Conservation (phyloP, 805 yeast genomes). For the Lachancea dasiensis region DNA sequence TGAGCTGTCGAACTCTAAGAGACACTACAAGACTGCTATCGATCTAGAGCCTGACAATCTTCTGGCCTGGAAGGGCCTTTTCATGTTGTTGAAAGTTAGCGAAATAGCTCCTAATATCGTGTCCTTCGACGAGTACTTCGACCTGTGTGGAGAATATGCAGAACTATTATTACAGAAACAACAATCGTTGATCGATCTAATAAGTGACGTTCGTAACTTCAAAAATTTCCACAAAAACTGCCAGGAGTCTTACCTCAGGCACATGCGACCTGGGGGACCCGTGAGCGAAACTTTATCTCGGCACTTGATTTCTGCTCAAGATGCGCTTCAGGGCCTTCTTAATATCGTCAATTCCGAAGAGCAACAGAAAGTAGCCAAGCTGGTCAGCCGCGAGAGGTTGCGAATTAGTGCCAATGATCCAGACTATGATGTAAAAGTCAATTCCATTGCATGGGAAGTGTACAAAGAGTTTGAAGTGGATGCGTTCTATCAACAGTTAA, state of each 20-base stretch:
- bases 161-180: conserved; percentile 38
- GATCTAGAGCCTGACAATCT: conserved; percentile 44
- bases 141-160: conserved; percentile 41
- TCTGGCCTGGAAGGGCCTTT: conserved; percentile 78
- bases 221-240: conserved; percentile 36
- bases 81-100: conserved; percentile 36
- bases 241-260: conserved; percentile 43
- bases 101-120: conserved; percentile 34
- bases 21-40: conserved; percentile 45
- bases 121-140: conserved; percentile 38
- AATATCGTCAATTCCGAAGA: conserved; percentile 39
- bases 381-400: conserved; percentile 43
- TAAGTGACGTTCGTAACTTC: conserved; percentile 43
- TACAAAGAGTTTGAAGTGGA: conserved; percentile 49
- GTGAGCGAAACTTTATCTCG: conserved; percentile 49
- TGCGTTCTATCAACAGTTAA: conserved; percentile 45
- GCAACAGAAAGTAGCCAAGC: conserved; percentile 35
- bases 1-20: conserved; percentile 36
- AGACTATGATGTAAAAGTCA: conserved; percentile 34
- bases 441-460: conserved; percentile 41
- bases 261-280: conserved; percentile 50
- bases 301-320: conserved; percentile 41
- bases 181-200: conserved; percentile 43
- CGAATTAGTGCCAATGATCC: conserved; percentile 41
- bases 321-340: conserved; percentile 40